phyloP scores from a whole-genome alignment of 2,329 filamentous ascomycete genomes.

The Pseudogymnoascus sp. region DNA sequence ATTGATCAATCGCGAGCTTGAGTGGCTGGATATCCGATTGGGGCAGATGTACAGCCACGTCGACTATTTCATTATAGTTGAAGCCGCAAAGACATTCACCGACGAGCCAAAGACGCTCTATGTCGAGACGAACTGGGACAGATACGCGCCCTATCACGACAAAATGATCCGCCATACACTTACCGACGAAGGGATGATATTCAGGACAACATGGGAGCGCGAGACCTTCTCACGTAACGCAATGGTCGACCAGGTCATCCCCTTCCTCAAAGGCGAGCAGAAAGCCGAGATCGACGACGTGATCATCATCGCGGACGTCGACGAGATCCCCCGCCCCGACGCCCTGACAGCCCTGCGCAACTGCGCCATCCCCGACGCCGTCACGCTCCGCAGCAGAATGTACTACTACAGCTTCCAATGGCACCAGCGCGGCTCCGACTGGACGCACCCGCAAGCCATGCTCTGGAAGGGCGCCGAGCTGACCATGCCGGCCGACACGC shows the following conservation, averaged over 20 bases:
- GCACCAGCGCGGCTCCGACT: constrained; percentile 28
- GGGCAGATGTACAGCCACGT: constrained; percentile 48
- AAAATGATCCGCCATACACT: constrained; percentile 55
- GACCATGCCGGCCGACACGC: constrained; percentile 34
- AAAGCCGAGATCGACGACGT: constrained; percentile 32
- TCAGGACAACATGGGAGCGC: constrained; percentile 38
- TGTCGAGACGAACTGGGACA: constrained; percentile 43
- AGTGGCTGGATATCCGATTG: constrained; percentile 57
- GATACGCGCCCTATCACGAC: constrained; percentile 43
- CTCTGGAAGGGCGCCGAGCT: constrained; percentile 28
- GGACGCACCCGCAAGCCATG: constrained; percentile 39
- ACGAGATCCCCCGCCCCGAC: constrained; percentile 36
- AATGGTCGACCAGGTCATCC: constrained; percentile 45
- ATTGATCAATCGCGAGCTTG: constrained; percentile 54
- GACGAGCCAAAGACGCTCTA: constrained; percentile 45
- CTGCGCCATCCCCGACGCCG: constrained; percentile 28
- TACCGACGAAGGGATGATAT: constrained; percentile 34
- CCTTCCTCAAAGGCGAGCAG: constrained; percentile 28
- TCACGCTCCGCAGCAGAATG: constrained; percentile 29
- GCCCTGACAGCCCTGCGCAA: constrained; percentile 29
- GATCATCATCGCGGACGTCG: constrained; percentile 37
- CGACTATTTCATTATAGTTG: constrained; percentile 58
- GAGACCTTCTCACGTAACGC: constrained; percentile 48
- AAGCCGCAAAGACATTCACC: constrained; percentile 51
- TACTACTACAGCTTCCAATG: constrained; percentile 36